Conservation (phyloP, 2,329 filamentous ascomycete species). For the Penicillium sp. region DNA sequence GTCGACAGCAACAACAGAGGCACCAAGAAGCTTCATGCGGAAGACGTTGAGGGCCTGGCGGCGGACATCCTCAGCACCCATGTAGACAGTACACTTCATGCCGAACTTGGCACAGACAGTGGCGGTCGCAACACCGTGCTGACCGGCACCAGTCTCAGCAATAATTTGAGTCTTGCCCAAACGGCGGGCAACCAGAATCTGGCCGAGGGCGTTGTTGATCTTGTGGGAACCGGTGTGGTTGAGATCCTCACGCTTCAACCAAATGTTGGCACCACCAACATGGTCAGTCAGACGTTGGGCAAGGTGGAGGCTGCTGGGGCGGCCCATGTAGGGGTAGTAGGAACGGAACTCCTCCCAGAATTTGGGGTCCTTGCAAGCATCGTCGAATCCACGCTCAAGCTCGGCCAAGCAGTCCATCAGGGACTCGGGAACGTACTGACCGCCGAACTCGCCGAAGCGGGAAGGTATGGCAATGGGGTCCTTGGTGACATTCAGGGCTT, state of each 20-base stretch:
- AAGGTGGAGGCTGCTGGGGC: slow-evolving; percentile 85
- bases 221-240: slow-evolving; percentile 99
- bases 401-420: slow-evolving; percentile 95
- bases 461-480: slow-evolving; percentile 65
- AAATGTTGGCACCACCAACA: slow-evolving; percentile 91
- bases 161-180: slow-evolving; percentile 97
- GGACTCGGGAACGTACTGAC: slow-evolving; percentile 95
- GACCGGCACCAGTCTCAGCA: slow-evolving; percentile 93
- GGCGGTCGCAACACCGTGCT: slow-evolving; percentile 96
- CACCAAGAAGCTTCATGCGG: slow-evolving; percentile 93
- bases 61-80: slow-evolving; percentile 96
- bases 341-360: slow-evolving; percentile 98
- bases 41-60: slow-evolving; percentile 97
- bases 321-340: slow-evolving; percentile 96
- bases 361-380: slow-evolving; percentile 77
- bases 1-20: slow-evolving; percentile 88
- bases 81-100: slow-evolving; percentile 97
- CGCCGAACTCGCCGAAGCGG: slow-evolving; percentile 92
- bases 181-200: slow-evolving; percentile 79
- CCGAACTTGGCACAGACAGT: slow-evolving; percentile 98
- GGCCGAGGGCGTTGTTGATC: slow-evolving; percentile 97
- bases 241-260: slow-evolving; percentile 94
- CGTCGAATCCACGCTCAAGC: slow-evolving; percentile 85
- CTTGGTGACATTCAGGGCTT: slow-evolving; percentile 69
- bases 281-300: slow-evolving; percentile 85